These are phyloP conservation scores for Mortierella sp. DNA, from an alignment of 371 early-diverging fungal genomes.

Conservation along the genomic window DNA sequence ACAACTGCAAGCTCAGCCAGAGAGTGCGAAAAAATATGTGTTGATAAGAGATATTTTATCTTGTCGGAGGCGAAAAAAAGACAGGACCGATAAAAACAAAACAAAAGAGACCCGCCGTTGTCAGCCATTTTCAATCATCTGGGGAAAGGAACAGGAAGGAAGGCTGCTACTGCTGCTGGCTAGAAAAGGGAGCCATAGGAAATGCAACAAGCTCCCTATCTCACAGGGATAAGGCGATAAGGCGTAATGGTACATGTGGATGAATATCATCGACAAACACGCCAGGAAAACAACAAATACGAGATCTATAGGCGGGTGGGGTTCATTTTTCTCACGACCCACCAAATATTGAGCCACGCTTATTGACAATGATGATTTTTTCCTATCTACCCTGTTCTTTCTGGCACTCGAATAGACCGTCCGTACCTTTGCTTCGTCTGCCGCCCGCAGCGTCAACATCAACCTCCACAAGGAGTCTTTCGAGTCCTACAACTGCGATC, in stretches of 20 bases:
- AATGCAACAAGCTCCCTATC: not conserved
- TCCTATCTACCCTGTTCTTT: not conserved
- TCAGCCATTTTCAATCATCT: conserved; percentile 7
- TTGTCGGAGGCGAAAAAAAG: conserved; percentile 13
- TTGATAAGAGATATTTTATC: conserved; percentile 16
- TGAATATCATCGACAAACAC: not conserved
- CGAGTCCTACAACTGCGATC: conserved; percentile 78
- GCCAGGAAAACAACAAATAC: conserved; percentile 9
- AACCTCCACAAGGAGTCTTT: conserved; percentile 73
- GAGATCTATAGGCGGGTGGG: conserved; percentile 11
- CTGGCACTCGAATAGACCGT: conserved; percentile 21
- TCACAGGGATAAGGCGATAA: not conserved
- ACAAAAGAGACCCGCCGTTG: conserved; percentile 3
- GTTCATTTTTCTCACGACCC: conserved; percentile 24
- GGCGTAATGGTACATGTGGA: not conserved
- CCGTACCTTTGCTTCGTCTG: conserved; percentile 52
- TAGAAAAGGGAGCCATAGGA: not conserved
- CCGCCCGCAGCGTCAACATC: conserved; percentile 62
- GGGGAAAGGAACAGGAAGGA: not conserved
- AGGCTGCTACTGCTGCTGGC: not conserved
- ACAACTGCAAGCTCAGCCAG: conserved; percentile 7
- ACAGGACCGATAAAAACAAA: conserved; percentile 10
- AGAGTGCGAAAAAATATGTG: not conserved
- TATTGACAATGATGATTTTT: not conserved
- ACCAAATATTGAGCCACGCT: conserved; percentile 12